Percentiles rank a stretch among this genome's conserved stretches.
phyloP scores from a whole-genome alignment of 495 filamentous ascomycete genomes.

The Xylaria palmicola region DNA sequence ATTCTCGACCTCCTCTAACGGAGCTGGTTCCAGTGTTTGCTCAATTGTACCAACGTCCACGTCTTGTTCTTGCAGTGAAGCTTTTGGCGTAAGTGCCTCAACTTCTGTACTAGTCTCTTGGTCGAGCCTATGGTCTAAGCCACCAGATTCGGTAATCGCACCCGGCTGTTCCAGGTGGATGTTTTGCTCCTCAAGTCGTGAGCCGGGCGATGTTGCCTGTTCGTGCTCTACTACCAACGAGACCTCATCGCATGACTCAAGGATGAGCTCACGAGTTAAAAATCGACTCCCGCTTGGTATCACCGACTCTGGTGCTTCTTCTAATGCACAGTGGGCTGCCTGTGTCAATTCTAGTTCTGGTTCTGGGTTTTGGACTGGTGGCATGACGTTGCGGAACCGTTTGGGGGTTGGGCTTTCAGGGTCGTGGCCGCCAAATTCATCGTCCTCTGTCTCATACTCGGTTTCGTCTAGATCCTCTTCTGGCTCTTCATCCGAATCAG shows the following conservation, averaged over 20 bases:
- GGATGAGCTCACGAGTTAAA: neutral
- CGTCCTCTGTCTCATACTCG: conserved; percentile 28
- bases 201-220: neutral
- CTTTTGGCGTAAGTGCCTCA: neutral
- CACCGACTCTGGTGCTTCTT: neutral
- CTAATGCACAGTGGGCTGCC: neutral
- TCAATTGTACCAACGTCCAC: conserved; percentile 1
- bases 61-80: neutral
- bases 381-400: neutral
- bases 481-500: conserved; percentile 42
- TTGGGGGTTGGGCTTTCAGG: conserved; percentile 10
- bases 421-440: conserved; percentile 14
- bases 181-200: neutral
- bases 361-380: neutral
- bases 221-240: neutral
- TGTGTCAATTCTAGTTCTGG: conserved; percentile 6
- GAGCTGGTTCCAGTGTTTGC: conserved; percentile 5
- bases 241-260: neutral
- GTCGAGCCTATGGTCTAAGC: neutral
- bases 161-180: neutral
- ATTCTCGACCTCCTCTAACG: conserved; percentile 13
- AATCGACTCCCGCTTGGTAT: neutral
- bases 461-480: conserved; percentile 24
- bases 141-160: neutral
- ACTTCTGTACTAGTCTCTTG: conserved; percentile 6